phyloP scores from a whole-genome alignment of 768 basidiomycete species.

The Podaxis sp. region DNA sequence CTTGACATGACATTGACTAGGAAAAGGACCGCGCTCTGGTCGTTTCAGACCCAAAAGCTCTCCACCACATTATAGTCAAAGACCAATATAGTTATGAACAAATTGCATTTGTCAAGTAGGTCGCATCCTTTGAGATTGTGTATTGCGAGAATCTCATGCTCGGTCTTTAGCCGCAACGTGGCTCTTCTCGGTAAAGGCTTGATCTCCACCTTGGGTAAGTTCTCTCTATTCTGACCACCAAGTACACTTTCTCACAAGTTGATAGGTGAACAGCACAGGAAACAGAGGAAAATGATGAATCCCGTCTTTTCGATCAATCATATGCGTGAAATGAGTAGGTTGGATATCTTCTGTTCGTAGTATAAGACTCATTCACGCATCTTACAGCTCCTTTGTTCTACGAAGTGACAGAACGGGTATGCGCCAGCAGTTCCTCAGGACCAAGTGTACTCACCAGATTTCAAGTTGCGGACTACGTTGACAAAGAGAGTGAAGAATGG shows the following conservation, averaged over 20 bases:
- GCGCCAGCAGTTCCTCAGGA: not conserved
- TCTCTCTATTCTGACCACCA: not conserved
- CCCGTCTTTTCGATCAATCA: conserved; percentile 36
- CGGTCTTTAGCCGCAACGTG: conserved; percentile 14
- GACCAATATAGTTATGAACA: conserved; percentile 29
- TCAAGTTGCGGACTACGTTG: conserved; percentile 24
- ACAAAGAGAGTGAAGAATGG: conserved; percentile 22
- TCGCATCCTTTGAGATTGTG: not conserved
- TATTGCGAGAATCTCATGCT: not conserved
- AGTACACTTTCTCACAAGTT: not conserved
- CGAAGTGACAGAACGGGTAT: conserved; percentile 29
- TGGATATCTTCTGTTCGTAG: not conserved
- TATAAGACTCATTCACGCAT: not conserved
- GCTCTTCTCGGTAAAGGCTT: conserved; percentile 13
- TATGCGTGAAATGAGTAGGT: conserved; percentile 35
- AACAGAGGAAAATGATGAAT: conserved; percentile 37
- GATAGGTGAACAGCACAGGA: conserved; percentile 40
- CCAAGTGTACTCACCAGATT: conserved; percentile 1
- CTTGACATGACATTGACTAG: not conserved
- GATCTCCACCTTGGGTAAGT: conserved; percentile 13
- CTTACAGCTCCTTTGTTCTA: conserved; percentile 35
- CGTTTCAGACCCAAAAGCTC: conserved; percentile 42
- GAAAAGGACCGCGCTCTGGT: conserved; percentile 33
- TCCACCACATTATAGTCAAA: conserved; percentile 45
- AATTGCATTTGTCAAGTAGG: conserved; percentile 12